Evolutionary conservation across 31 red algal species (phyloP), one percentile per base, ranked within the genome.

Genomic region (Odonthalia washingtoniensis): DNA sequence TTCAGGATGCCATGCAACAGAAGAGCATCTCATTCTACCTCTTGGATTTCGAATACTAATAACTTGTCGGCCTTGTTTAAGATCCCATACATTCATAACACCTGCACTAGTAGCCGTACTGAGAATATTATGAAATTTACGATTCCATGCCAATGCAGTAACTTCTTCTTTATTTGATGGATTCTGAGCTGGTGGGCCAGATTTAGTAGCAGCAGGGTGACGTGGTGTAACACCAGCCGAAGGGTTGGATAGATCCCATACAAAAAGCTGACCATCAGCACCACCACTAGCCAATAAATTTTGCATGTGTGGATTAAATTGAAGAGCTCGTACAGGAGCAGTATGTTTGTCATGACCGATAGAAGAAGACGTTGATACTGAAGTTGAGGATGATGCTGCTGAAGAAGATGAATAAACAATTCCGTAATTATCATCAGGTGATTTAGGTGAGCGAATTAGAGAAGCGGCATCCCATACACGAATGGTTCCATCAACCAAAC

Each of bases 401-500:
- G n/a, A n/a, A n/a, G n/a, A 40, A 2, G 82, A 70, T 3, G 81
- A 81, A 70, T 78, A 94, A 0, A 95, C 46, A 34, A 95, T 73
- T 18, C 53, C 88, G 34, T 40, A 78, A 46, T 78, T 89, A 33
- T 75, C 87, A 77, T 90, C 87, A 31, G 78, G 43, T 41, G 81
- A 65, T 24, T 40, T 40, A 34, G 69, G 49, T 2, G 82, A 70
- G 6, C 89, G 78, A 76, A 97, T 84, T 31, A 93, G 46, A 2
- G 83, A 74, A 36, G 89, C 91, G 18, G 92, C 97, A 87, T 98
- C 97, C 94, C 93, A 98, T 32, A 98, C 60, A 16, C 89, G 83
- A 69, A 98, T 90, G n/a, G 90, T 94, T 36, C 97, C 97, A 87
- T 94, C 92, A 52, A 61, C 78, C 1, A 98, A 83, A 34, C 94